Evolutionary conservation across 2,329 filamentous ascomycete genomes (phyloP), one percentile per base, ranked within the genome.

Genomic region (Colletotrichum incanum): DNA sequence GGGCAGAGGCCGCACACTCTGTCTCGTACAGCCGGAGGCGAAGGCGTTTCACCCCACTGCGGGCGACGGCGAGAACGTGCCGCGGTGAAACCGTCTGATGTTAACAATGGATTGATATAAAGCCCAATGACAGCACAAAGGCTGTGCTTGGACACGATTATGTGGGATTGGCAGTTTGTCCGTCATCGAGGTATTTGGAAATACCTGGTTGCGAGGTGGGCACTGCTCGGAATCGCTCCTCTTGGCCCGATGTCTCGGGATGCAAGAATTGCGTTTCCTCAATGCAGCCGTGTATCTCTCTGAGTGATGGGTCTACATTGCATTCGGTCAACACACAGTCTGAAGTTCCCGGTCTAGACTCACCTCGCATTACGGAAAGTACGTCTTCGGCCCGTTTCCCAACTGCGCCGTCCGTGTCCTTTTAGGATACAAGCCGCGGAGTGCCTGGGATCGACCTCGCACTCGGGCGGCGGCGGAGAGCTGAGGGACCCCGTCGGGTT

Each of bases 51-150:
- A 72, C 58, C 31, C 45, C 45, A 31, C 64, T 71, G 56, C 65
- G 52, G 61, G 52, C 37, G 50, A 60, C 65, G 59, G 69, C 65
- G 70, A 56, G 39, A 60, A 55, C 54, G 9, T 55, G 60, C 54
- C 59, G 65, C 12, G n/a, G 39, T 72, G 70, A 72, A 72, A 72
- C 70, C 65, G 47, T 72, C 70, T 65, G 70, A 72, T 60, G 20
- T 64, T 12, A 9, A 56, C 56, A 43, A 47, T n/a, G 34, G 31
- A 60, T 59, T n/a, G 39, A 31, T 31, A 31, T 20, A 50, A 41
- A 55, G 31, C 34, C 65, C 65, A 47, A 50, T 39, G 43, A 45
- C 14, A 47, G 28, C 43, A 41, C 28, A 52, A 52, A 20, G 9
- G 54, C 5, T 31, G 34, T 31, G 54, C 28, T 26, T 34, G 54